These are phyloP conservation scores for Polytrichum commune DNA, from an alignment of 225 moss, liverwort and hornwort species.

Conservation along the genomic window DNA sequence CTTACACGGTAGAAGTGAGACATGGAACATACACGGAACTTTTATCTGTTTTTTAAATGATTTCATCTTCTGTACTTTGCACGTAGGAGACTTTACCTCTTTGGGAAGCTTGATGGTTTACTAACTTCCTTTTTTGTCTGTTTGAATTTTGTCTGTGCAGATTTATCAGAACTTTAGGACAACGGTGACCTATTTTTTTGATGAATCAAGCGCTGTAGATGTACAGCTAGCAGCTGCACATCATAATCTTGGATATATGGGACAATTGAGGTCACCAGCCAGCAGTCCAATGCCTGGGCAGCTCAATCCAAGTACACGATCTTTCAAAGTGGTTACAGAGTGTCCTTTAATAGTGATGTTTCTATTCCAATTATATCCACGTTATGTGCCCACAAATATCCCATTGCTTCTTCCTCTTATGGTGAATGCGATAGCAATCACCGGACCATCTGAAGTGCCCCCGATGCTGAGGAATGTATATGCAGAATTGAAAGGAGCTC, in stretches of 20 bases:
- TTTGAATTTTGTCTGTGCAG: constrained; percentile 47
- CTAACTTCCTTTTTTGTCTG: too few relatives aligned
- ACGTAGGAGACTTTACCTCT: too few relatives aligned
- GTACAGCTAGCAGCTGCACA: constrained; percentile 78
- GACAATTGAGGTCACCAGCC: constrained; percentile 85
- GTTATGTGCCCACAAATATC: constrained; percentile 89
- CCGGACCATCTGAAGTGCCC: constrained; percentile 86
- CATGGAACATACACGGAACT: too few relatives aligned
- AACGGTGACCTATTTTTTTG: constrained; percentile 96
- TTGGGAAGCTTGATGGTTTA: too few relatives aligned
- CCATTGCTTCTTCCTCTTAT: constrained; percentile 93
- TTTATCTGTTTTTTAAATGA: too few relatives aligned
- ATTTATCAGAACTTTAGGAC: constrained; percentile 91
- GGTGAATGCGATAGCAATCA: constrained; percentile 94
- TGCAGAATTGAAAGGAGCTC: constrained; percentile 93
- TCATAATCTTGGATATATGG: constrained; percentile 93
- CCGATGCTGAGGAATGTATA: constrained; percentile 81
- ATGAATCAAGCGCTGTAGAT: constrained; percentile 78
- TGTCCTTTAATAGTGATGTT: constrained; percentile 99
- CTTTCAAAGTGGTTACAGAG: constrained; percentile 99
- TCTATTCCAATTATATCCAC: constrained; percentile 94
- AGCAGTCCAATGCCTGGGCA: constrained; percentile 90
- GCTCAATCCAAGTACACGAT: constrained; percentile 93
- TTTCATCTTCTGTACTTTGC: too few relatives aligned
- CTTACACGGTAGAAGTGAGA: too few relatives aligned